A percentile compares a stretch with the other conserved stretches of the same genome.
Conservation (phyloP, 2,329 filamentous ascomycete genomes). For the Clathrospora elynae region DNA sequence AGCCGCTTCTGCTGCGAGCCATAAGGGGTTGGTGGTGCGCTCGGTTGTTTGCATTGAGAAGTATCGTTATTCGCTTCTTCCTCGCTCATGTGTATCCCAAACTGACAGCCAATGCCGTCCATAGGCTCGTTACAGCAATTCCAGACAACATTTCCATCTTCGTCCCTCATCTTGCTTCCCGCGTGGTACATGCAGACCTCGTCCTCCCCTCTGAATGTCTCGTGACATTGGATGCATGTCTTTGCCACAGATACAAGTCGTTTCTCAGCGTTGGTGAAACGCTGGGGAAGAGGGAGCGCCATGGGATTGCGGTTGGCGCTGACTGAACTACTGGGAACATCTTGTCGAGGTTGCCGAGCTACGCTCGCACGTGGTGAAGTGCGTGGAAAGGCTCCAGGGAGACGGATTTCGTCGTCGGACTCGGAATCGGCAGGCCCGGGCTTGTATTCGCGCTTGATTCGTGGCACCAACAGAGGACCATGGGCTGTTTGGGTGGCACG, state of each 20-base stretch:
- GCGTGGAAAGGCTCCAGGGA: slow-evolving; percentile 11
- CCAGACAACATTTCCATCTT: slow-evolving; percentile 7
- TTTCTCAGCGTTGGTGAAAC: neutral
- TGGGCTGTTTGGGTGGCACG: neutral
- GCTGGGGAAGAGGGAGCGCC: neutral
- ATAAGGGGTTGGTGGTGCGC: slow-evolving; percentile 2
- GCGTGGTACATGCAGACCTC: slow-evolving; percentile 26
- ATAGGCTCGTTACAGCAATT: slow-evolving; percentile 18
- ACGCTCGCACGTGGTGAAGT: neutral
- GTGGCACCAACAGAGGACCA: slow-evolving; percentile 9
- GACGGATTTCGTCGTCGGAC: slow-evolving; percentile 17
- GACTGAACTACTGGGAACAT: neutral
- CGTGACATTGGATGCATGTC: slow-evolving; percentile 22
- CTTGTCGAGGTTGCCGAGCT: slow-evolving; percentile 1
- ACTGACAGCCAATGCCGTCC: slow-evolving; percentile 18
- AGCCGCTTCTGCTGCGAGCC: slow-evolving; percentile 3
- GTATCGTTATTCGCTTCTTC: neutral
- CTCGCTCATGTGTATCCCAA: slow-evolving; percentile 10
- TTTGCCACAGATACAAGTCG: neutral
- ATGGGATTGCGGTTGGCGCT: neutral
- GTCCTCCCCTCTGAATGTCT: slow-evolving; percentile 10
- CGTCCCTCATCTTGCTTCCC: slow-evolving; percentile 7
- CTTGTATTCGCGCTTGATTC: slow-evolving; percentile 17
- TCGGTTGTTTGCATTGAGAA: slow-evolving; percentile 5
- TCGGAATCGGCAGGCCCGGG: slow-evolving; percentile 7